Evolutionary conservation across 2,329 filamentous ascomycete genomes (phyloP).

Genomic region (Penicillium sp.): DNA sequence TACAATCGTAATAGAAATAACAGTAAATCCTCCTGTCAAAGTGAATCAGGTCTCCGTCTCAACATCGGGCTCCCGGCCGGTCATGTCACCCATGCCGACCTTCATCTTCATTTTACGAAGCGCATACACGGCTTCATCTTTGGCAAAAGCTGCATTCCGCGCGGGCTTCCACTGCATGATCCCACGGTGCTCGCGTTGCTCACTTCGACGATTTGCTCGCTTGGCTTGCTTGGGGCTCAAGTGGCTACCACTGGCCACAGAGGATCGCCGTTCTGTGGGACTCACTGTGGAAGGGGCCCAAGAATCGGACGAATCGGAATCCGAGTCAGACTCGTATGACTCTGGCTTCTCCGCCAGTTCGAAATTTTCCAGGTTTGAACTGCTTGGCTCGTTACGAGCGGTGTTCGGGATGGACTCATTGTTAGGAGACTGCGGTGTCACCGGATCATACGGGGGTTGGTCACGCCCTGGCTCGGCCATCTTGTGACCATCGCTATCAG

Average conservation of each 20-base stretch:
- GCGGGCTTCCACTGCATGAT: slow-evolving; percentile 94
- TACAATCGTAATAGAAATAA: too few relatives aligned
- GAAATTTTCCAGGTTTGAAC: slow-evolving; percentile 5
- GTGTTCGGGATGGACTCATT: slow-evolving; percentile 5
- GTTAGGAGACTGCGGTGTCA: slow-evolving; percentile 40
- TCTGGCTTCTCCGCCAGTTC: slow-evolving; percentile 17
- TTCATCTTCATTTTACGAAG: slow-evolving; percentile 69
- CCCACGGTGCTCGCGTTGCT: slow-evolving; percentile 81
- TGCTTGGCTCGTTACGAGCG: slow-evolving; percentile 5
- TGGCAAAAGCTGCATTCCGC: slow-evolving; percentile 77
- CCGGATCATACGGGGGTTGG: slow-evolving; percentile 47
- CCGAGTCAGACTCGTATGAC: slow-evolving; percentile 5
- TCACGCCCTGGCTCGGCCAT: slow-evolving; percentile 52
- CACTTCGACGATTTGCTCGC: slow-evolving; percentile 38
- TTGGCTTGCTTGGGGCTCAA: slow-evolving; percentile 18
- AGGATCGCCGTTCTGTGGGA: slow-evolving; percentile 12
- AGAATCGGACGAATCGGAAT: slow-evolving; percentile 2
- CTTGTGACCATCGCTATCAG: slow-evolving; percentile 49
- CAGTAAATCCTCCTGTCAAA: too few relatives aligned
- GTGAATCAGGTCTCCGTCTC: slow-evolving; percentile 59
- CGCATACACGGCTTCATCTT: slow-evolving; percentile 77
- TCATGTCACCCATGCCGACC: slow-evolving; percentile 59
- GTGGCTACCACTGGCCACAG: slow-evolving; percentile 12
- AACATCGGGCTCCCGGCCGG: slow-evolving; percentile 77
- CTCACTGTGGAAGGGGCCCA: slow-evolving; percentile 15